Percentiles rank a stretch among this genome's conserved stretches.
Evolutionary conservation across 169 alveolate species (phyloP).

Genomic region (Miamiensis avidus): DNA sequence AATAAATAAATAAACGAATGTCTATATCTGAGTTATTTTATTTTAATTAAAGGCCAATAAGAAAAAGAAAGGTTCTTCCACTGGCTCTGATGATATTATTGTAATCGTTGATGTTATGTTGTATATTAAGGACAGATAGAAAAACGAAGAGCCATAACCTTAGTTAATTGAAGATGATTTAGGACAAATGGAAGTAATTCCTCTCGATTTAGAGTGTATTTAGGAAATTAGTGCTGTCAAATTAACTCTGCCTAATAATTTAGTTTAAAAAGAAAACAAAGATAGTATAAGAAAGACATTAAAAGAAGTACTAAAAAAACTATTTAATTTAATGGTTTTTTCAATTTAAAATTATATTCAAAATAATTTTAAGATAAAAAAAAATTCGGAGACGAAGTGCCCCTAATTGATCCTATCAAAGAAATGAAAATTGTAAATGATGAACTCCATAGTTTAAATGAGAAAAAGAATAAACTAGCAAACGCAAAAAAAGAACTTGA

Average conservation of each 20-base stretch:
- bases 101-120: constrained; percentile 19
- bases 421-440: constrained; percentile 90
- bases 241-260: constrained; percentile 63
- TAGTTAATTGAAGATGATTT: constrained; percentile 8
- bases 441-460: constrained; percentile 54
- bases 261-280: constrained; percentile 55
- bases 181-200: constrained; percentile 22
- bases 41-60: not conserved
- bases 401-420: constrained; percentile 91
- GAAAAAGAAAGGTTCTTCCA: not conserved
- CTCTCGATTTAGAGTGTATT: constrained; percentile 35
- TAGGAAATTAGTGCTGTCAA: constrained; percentile 58
- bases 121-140: constrained; percentile 14
- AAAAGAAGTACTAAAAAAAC: constrained; percentile 63
- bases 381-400: constrained; percentile 58
- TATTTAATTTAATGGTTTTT: constrained; percentile 53
- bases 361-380: constrained; percentile 29
- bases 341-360: constrained; percentile 28
- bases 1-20: too few relatives aligned
- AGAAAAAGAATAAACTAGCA: constrained; percentile 55
- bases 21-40: too few relatives aligned
- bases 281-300: constrained; percentile 60
- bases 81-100: constrained; percentile 6
- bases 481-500: constrained; percentile 11
- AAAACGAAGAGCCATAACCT: constrained; percentile 28